Conservation (phyloP, 2,329 filamentous ascomycete genomes). For the Botrytis fragariae region DNA sequence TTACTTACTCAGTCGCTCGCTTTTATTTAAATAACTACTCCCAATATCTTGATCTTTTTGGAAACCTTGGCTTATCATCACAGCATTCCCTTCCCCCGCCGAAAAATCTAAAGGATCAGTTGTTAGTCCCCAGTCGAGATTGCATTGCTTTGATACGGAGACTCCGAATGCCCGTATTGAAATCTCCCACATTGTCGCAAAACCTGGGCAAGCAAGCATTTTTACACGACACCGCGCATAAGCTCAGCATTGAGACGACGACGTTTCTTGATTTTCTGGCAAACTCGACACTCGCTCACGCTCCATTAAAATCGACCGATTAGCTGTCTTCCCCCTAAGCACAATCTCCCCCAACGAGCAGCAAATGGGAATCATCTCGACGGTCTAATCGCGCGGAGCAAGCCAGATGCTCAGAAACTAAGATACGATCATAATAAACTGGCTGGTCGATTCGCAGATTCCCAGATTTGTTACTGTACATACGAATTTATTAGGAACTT, state of each 20-base stretch:
- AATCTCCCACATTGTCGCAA: constrained; percentile 18
- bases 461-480: neutral
- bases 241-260: constrained; percentile 5
- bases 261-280: neutral
- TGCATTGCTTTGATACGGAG: neutral
- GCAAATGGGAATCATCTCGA: constrained; percentile 27
- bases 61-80: neutral
- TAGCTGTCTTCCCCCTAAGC: neutral
- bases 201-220: constrained; percentile 16
- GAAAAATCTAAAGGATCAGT: neutral
- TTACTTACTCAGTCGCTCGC: neutral
- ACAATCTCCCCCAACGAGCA: constrained; percentile 14
- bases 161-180: constrained; percentile 9
- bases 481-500: neutral
- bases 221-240: constrained; percentile 21
- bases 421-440: constrained; percentile 4
- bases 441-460: constrained; percentile 2
- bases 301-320: neutral
- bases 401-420: neutral
- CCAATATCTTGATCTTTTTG: neutral
- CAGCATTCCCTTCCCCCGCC: constrained; percentile 16
- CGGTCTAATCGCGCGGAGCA: constrained; percentile 8
- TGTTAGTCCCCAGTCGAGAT: neutral
- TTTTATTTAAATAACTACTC: neutral
- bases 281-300: neutral